These are phyloP conservation scores for Penicillium frequentans DNA, from an alignment of 2,329 filamentous ascomycete species.

Conservation along the genomic window DNA sequence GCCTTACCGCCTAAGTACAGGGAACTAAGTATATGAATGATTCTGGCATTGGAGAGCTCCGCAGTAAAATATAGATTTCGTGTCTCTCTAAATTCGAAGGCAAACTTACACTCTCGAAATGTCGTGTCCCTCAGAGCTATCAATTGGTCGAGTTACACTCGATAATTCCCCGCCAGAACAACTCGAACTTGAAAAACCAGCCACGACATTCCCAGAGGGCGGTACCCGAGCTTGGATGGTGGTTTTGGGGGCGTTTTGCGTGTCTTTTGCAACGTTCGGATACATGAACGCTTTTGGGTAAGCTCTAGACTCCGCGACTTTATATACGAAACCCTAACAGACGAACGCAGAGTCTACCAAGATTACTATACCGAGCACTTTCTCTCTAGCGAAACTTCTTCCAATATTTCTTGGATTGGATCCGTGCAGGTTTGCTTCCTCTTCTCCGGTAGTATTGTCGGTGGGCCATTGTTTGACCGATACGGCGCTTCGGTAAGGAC, in stretches of 20 bases:
- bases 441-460: conserved; percentile 20
- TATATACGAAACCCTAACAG: background rate
- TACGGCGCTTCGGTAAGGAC: conserved; percentile 15
- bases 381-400: conserved; percentile 38
- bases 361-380: conserved; percentile 48
- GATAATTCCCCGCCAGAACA: too few species aligned
- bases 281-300: conserved; percentile 21
- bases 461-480: conserved; percentile 26
- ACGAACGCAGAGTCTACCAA: conserved; percentile 38
- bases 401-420: conserved; percentile 49
- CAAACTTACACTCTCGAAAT: too few species aligned
- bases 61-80: too few species aligned
- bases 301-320: background rate
- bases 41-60: too few species aligned
- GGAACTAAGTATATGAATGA: too few species aligned
- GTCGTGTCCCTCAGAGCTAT: too few species aligned
- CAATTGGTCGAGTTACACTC: too few species aligned
- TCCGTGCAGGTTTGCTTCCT: conserved; percentile 37
- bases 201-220: conserved; percentile 25
- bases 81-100: too few species aligned
- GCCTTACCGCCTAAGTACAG: too few species aligned
- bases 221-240: conserved; percentile 26
- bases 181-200: too few species aligned
- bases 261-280: conserved; percentile 28
- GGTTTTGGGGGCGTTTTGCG: conserved; percentile 21